phyloP scores from a whole-genome alignment of 768 basidiomycete genomes.

The Lepiota brunneoincarnata region DNA sequence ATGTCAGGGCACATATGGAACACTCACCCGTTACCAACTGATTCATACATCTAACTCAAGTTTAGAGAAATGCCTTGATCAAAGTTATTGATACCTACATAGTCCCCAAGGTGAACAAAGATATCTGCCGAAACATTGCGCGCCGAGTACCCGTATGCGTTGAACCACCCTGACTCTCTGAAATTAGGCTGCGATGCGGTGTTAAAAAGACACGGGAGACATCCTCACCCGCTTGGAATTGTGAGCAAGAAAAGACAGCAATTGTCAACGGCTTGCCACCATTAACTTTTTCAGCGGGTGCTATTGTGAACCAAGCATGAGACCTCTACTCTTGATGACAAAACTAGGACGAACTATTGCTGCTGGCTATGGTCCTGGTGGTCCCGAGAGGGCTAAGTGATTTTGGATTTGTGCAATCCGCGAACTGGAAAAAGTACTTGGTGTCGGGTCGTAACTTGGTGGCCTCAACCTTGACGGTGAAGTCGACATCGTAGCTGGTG shows the following conservation, averaged over 20 bases:
- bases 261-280: conserved; percentile 50
- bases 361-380: conserved; percentile 48
- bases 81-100: conserved; percentile 32
- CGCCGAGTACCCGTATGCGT: conserved; percentile 56
- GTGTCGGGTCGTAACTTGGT: conserved; percentile 46
- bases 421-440: conserved; percentile 53
- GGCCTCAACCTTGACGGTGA: conserved; percentile 60
- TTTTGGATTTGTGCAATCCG: conserved; percentile 47
- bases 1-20: neutral
- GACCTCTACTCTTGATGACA: neutral
- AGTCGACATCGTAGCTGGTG: conserved; percentile 57
- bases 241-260: conserved; percentile 61
- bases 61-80: neutral
- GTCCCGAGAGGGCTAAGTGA: conserved; percentile 44
- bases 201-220: neutral
- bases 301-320: conserved; percentile 21
- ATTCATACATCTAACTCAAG: conserved; percentile 44
- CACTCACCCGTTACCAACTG: conserved; percentile 33
- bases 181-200: neutral
- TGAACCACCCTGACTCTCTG: conserved; percentile 46
- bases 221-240: conserved; percentile 43
- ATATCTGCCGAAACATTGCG: conserved; percentile 50
- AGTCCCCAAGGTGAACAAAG: conserved; percentile 60
- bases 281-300: conserved; percentile 44
- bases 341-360: conserved; percentile 35